Evolutionary conservation across 2,329 filamentous ascomycete species (phyloP), one percentile per base, ranked within the genome.

Genomic region (Colletotrichum sp.): DNA sequence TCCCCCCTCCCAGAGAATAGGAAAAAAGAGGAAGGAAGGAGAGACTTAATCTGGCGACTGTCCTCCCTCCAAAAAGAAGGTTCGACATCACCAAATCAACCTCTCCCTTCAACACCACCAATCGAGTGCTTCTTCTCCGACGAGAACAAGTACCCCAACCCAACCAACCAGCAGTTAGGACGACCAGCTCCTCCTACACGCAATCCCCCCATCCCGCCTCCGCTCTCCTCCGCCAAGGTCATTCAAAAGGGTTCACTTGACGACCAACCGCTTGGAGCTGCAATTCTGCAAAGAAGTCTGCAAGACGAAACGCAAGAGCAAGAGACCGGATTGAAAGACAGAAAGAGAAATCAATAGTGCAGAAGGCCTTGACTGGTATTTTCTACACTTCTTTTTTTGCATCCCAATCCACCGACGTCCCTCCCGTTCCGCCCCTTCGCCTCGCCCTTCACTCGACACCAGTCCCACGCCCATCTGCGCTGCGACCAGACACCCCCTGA

Each of bases 291-390:
- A 69, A 73, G 38, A 71, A 60, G 38, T 43, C 38, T 3, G 38
- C 38, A 43, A 52, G 62, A 65, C 52, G 52, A 73, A 71, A n/a
- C 58, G 34, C 21, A 61, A 34, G 32, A 71, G 75, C 38, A 75
- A 78, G 77, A 80, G 76, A 75, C 26, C 43, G n/a, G 52, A 43
- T 78, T 77, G 79, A 77, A 79, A 75, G 77, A 76, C 61, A 12
- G 16, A 78, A 78, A 79, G 56, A 66, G 58, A 81, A 80, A 80
- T 82, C 79, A 71, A 80, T 68, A 77, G 71, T 75, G 75, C 74
- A 81, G 79, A 81, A 80, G 70, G 82, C 83, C 83, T 84, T 84
- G 76, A 80, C 81, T 85, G 84, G 84, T 86, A 84, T 85, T 85
- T 83, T 82, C 75, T 80, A 80, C 80, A 65, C 70, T 58, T 66